Evolutionary conservation across 805 yeast genomes (phyloP), one percentile per base, ranked within the genome.

Genomic region (Candida caryicola): DNA sequence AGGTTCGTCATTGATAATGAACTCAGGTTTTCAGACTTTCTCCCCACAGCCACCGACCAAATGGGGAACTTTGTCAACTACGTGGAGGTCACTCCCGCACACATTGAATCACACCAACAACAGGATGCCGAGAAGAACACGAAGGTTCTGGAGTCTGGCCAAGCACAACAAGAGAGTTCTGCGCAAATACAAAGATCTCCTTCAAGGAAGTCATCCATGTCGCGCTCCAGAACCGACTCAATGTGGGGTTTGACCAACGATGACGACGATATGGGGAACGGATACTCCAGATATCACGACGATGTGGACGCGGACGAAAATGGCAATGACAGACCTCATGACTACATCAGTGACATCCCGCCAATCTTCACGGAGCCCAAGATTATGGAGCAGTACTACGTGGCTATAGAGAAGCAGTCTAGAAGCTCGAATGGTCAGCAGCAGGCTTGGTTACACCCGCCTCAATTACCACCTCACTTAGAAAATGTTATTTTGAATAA

Each of bases 21-120:
- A 58, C 77, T 90, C 50, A 69, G 96, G 45, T 87, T 88, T 57
- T 82, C 93, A 27, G 95, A 89, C 60, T 81, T 75, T 49, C 73
- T 90, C 50, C 95, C 96, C n/a, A 89, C 96, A 1, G 98, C 98
- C 4, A 90, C 98, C 0, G 97, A 91, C 62, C 95, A 90, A 46
- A 84, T 89, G 81, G 98, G 98, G 33, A 90, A 90, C 57, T 85
- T 90, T 53, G 96, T 91, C 35, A 90, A 90, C 62, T 90, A 90
- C 61, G 74, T 90, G 39, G 96, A 88, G 60, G 84, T 87, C 17
- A 64, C 72, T 9, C 74, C 64, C n/a, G 75, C 60, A 41, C 57
- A 53, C 38, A 60, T 64, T 15, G 49, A 57, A 30, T 48, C 54
- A 40, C 61, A 59, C 44, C 47, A 62, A 37, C 55, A 52, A 37